These are phyloP conservation scores for Macadamia integrifolia DNA, from an alignment of 164 flowering plant genomes.

Conservation along the genomic window DNA sequence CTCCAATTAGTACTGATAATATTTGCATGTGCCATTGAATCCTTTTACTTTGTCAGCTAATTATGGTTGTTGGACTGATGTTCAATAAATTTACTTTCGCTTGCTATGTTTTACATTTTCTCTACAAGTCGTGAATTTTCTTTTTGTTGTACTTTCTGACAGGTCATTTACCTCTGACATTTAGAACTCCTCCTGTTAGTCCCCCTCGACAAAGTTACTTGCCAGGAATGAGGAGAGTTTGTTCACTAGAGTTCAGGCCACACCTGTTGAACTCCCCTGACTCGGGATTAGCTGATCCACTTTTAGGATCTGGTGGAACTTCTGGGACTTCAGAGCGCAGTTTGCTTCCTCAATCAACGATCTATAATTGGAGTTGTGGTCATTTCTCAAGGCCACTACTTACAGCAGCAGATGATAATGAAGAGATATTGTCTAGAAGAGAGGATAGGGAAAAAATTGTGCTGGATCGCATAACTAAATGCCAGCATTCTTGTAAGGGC, in stretches of 20 bases:
- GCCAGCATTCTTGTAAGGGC: conserved; percentile 77
- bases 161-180: conserved; percentile 80
- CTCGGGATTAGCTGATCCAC: conserved; percentile 90
- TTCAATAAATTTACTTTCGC: background rate
- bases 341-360: conserved; percentile 89
- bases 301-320: conserved; percentile 58
- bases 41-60: background rate
- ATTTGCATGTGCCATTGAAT: background rate
- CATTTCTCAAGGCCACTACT: conserved; percentile 95
- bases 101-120: background rate
- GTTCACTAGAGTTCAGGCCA: conserved; percentile 87
- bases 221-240: conserved; percentile 86
- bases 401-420: conserved; percentile 67
- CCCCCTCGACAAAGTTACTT: conserved; percentile 77
- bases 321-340: conserved; percentile 69
- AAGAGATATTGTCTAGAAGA: conserved; percentile 60
- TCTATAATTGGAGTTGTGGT: conserved; percentile 94
- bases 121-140: background rate
- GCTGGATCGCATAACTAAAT: conserved; percentile 74
- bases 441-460: conserved; percentile 77
- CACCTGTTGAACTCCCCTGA: conserved; percentile 70
- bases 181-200: conserved; percentile 98
- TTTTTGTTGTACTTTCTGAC: conserved; percentile 14
- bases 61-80: background rate
- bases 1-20: background rate